Percentiles rank a stretch among this genome's conserved stretches.
Conservation (phyloP, 495 filamentous ascomycete genomes). For the Hypoxylon cercidicola region DNA sequence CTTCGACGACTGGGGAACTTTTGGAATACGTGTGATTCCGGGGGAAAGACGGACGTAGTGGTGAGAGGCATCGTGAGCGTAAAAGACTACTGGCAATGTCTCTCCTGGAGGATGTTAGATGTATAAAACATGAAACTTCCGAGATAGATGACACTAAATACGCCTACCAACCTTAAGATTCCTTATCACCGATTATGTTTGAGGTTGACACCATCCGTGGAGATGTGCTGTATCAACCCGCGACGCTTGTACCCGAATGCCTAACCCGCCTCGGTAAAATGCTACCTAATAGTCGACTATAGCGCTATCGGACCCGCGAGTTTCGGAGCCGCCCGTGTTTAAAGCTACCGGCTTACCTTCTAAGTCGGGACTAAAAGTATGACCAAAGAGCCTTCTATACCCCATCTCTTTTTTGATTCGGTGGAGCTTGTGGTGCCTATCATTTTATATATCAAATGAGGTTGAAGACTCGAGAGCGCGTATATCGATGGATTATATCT, state of each 20-base stretch:
- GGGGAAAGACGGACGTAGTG: conserved; percentile 66
- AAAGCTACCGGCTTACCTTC: neutral
- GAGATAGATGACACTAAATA: too few species aligned
- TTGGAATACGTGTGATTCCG: conserved; percentile 66
- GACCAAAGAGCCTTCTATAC: neutral
- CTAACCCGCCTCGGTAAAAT: conserved; percentile 31
- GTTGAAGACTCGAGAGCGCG: too few species aligned
- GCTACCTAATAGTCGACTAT: conserved; percentile 23
- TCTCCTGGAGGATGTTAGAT: neutral
- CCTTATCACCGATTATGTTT: too few species aligned
- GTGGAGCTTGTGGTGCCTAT: too few species aligned
- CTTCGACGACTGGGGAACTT: conserved; percentile 87
- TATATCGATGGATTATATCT: too few species aligned
- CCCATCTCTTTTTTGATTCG: too few species aligned
- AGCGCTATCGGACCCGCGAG: conserved; percentile 30
- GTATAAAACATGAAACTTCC: too few species aligned
- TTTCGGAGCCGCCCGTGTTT: conserved; percentile 29
- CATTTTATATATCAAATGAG: too few species aligned
- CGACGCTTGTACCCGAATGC: conserved; percentile 24
- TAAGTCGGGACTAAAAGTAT: conserved; percentile 34
- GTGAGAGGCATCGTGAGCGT: conserved; percentile 53
- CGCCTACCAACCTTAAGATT: too few species aligned
- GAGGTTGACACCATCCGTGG: neutral
- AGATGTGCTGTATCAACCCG: neutral
- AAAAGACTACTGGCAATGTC: neutral